Conservation (phyloP, 208 protist species). For the Porcisia hertigi region DNA sequence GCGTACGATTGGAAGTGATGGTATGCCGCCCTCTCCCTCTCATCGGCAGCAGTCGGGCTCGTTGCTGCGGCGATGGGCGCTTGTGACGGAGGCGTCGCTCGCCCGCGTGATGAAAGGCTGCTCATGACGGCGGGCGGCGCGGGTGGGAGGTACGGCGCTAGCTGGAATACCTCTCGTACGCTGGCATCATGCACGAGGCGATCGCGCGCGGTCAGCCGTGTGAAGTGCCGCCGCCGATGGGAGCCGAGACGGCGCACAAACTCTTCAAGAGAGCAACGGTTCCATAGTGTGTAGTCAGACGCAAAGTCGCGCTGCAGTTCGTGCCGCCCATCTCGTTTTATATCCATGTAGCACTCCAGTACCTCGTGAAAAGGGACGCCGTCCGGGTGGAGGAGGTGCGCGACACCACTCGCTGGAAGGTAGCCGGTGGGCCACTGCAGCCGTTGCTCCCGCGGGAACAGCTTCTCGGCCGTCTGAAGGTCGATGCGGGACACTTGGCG, state of each 20-base stretch:
- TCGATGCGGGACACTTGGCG: conserved; percentile 52
- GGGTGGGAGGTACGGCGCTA: conserved; percentile 38
- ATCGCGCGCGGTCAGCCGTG: conserved; percentile 35
- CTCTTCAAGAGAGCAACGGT: conserved; percentile 47
- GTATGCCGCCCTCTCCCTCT: conserved; percentile 4
- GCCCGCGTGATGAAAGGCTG: background rate
- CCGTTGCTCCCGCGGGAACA: conserved; percentile 57
- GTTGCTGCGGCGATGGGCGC: background rate
- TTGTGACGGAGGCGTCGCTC: background rate
- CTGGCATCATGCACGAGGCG: conserved; percentile 34
- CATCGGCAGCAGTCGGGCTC: background rate
- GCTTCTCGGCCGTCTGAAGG: conserved; percentile 19
- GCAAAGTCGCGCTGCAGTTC: conserved; percentile 82
- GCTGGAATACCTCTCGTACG: conserved; percentile 40
- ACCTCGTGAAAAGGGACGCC: conserved; percentile 64
- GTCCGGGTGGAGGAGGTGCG: conserved; percentile 61
- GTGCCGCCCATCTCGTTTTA: conserved; percentile 35
- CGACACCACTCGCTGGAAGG: conserved; percentile 70
- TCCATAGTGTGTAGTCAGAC: conserved; percentile 77
- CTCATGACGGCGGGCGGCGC: conserved; percentile 4
- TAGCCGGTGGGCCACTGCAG: conserved; percentile 66
- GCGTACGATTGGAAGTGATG: conserved; percentile 72
- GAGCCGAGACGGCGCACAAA: conserved; percentile 37
- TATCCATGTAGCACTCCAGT: conserved; percentile 55
- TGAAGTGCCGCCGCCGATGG: conserved; percentile 34